Evolutionary conservation across 2,329 filamentous ascomycete genomes (phyloP), one percentile per base, ranked within the genome.

Genomic region (Epichloe uncinata): DNA sequence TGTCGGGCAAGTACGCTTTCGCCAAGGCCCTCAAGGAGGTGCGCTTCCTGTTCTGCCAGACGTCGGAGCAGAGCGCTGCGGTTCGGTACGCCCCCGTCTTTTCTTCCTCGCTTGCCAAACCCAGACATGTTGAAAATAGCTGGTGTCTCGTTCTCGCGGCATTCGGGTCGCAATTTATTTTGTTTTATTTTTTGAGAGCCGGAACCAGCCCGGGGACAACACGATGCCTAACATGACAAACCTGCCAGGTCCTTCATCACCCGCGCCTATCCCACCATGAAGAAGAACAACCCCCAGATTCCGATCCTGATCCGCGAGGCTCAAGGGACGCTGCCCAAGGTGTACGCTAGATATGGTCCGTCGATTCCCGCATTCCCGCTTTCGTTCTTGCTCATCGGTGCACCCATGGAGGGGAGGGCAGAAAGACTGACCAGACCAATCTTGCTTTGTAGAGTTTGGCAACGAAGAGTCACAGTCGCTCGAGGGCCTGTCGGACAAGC

Each of bases 281-380:
- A 98, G 82, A 94, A 95, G 77, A 87, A 91, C 78, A 98, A 98
- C 74, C 93, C 93, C 51, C 75, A 86, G 69, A 90, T 79, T 45
- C 93, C 93, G 49, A 97, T 98, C 70, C 75, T 98, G 75, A 82
- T 98, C 63, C 87, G 93, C 65, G 93, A 97, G 75, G 93, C 91
- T 48, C 73, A 80, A 59, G 88, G 87, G 63, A 87, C 87, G 49
- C 73, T 85, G 66, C 91, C 93, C 56, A 85, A 81, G 68, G 81
- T 98, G 56, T 97, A 85, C 69, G 90, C 91, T 59, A 79, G 93
- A 82, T 98, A 94, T 66, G 91, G 88, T 95, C 69, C 55, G 63
- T 56, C 20, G 5, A 11, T 30, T 34, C 34, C 41, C 15, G 8
- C 42, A 9, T 44, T 13, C n/a, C 15, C 4, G 5, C 5, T 26